A percentile compares a stretch with the other conserved stretches of the same genome.
Conservation (phyloP, 441 rosid genomes). For the Francoa sonchifolia region DNA sequence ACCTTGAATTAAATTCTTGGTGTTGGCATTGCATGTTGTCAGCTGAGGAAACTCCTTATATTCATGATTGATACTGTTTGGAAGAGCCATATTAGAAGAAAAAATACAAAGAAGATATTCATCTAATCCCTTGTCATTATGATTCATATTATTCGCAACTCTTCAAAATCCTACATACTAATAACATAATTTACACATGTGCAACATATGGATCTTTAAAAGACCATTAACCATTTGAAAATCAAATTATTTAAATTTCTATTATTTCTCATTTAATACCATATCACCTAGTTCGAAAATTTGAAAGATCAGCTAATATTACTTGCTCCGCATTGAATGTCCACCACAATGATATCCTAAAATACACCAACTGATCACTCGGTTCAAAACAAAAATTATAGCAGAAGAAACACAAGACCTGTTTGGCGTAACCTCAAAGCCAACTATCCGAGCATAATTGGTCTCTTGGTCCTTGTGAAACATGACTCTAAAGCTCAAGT, state of each 20-base stretch:
- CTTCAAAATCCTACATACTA: no score
- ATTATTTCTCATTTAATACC: no score
- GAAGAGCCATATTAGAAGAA: conserved; percentile 8
- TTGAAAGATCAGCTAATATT: no score
- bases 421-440: conserved; percentile 84
- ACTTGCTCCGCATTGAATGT: background rate
- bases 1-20: background rate
- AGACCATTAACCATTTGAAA: no score
- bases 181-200: background rate
- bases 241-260: no score
- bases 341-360: background rate
- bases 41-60: conserved; percentile 80
- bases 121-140: background rate
- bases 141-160: background rate
- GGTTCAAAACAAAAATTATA: background rate
- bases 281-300: no score
- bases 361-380: conserved; percentile 3
- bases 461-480: conserved; percentile 67
- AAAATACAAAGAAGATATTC: conserved; percentile 8
- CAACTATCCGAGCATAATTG: conserved; percentile 81
- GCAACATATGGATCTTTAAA: background rate
- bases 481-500: conserved; percentile 89
- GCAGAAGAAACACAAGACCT: conserved; percentile 31
- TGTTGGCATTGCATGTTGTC: conserved; percentile 78
- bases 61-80: conserved; percentile 69